Conservation (phyloP, 2,329 filamentous ascomycete species). For the Dactylellina parvicollis region DNA sequence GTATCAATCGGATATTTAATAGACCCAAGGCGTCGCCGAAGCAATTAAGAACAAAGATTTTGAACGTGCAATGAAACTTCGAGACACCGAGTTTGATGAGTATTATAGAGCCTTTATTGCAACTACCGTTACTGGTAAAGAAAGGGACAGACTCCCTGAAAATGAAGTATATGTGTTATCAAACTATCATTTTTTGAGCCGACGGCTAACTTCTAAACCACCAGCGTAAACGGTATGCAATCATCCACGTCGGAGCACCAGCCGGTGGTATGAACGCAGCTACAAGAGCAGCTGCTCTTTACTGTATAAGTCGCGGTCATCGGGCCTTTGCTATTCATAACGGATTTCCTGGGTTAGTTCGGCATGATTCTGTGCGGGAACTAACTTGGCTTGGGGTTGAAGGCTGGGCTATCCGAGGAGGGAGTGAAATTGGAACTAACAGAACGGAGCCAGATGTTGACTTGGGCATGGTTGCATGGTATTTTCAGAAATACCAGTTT, state of each 20-base stretch:
- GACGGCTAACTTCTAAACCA: conserved; percentile 58
- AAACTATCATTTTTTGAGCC: not conserved
- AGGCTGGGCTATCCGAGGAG: conserved; percentile 93
- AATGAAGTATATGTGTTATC: conserved; percentile 71
- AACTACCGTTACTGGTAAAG: conserved; percentile 83
- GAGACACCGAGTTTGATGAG: conserved; percentile 92
- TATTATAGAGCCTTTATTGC: conserved; percentile 91
- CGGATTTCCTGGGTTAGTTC: conserved; percentile 90
- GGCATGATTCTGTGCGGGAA: conserved; percentile 88
- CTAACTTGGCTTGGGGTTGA: conserved; percentile 95
- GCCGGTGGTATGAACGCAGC: conserved; percentile 99
- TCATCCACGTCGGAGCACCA: conserved; percentile 95
- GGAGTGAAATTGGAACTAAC: conserved; percentile 98
- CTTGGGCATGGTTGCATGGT: conserved; percentile 80
- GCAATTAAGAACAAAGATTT: conserved; percentile 89
- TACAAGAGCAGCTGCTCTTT: conserved; percentile 75
- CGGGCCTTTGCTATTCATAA: conserved; percentile 93
- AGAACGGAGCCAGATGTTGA: conserved; percentile 89
- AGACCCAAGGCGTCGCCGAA: conserved; percentile 83
- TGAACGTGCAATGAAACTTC: conserved; percentile 82
- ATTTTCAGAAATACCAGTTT: conserved; percentile 86
- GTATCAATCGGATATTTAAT: conserved; percentile 56
- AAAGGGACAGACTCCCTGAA: conserved; percentile 72
- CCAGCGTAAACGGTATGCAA: conserved; percentile 88
- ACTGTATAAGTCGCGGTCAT: conserved; percentile 70